These are phyloP conservation scores for Radiomyces spectabilis DNA, from an alignment of 192 early-diverging fungal genomes.

Conservation along the genomic window DNA sequence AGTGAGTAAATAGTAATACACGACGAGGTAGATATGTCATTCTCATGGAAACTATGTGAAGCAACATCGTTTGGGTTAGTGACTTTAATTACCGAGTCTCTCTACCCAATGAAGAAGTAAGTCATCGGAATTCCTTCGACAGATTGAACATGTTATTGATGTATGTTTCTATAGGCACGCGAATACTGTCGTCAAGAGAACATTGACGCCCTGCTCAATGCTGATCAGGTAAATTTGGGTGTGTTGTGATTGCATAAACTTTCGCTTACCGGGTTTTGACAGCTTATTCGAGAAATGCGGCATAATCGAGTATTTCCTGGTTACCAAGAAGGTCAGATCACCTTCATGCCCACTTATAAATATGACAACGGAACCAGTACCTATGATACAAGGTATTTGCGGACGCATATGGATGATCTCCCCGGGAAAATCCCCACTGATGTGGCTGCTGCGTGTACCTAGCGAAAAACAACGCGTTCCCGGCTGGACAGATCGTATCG, in stretches of 20 bases:
- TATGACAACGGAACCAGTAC: slow-evolving; percentile 62
- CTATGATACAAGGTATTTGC: slow-evolving; percentile 74
- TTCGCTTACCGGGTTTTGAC: slow-evolving; percentile 5
- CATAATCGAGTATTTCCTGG: slow-evolving; percentile 60
- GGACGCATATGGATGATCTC: no score
- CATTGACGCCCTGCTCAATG: slow-evolving; percentile 40
- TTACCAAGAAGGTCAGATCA: slow-evolving; percentile 68
- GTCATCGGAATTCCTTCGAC: no score
- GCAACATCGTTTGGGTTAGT: slow-evolving; percentile 75
- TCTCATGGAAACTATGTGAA: slow-evolving; percentile 8
- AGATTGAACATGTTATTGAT: no score
- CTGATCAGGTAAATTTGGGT: slow-evolving; percentile 48
- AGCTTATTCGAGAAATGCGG: slow-evolving; percentile 50
- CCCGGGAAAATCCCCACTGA: no score
- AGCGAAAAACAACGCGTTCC: slow-evolving; percentile 59
- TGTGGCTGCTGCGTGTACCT: no score
- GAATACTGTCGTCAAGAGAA: slow-evolving; percentile 30
- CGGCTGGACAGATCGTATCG: slow-evolving; percentile 63
- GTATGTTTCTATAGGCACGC: slow-evolving; percentile 27
- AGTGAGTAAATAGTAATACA: slow-evolving; percentile 39
- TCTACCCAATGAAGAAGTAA: slow-evolving; percentile 66
- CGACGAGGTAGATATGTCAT: background rate
- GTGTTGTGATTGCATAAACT: background rate
- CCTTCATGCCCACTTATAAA: slow-evolving; percentile 77
- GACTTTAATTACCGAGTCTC: slow-evolving; percentile 92